phyloP scores from a whole-genome alignment of 192 early-diverging fungal species.

The Coemansia sp. region DNA sequence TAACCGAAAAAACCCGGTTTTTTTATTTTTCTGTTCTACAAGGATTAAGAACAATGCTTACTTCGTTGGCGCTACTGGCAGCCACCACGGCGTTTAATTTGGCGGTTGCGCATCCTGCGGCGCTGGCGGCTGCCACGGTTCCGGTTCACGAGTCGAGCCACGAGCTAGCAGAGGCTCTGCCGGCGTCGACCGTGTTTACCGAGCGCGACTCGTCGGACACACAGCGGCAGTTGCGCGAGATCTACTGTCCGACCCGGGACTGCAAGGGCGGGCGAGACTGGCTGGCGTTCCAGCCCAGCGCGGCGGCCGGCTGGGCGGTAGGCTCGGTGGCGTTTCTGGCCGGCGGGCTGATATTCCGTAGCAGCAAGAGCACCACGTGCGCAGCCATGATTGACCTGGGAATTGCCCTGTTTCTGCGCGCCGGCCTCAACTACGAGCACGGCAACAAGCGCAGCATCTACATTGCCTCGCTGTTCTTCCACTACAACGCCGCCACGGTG shows the following conservation, averaged over 20 bases:
- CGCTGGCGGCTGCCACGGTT: neutral
- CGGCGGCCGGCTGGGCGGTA: conserved; percentile 13
- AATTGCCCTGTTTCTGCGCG: conserved; percentile 22
- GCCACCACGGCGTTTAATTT: neutral
- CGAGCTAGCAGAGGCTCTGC: no score
- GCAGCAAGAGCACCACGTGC: conserved; percentile 4
- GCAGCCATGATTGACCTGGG: conserved; percentile 8
- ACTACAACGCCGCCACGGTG: conserved; percentile 1
- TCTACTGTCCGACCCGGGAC: conserved; percentile 16
- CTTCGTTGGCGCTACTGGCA: neutral
- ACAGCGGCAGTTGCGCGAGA: neutral
- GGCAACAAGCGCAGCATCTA: conserved; percentile 21
- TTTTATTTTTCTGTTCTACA: neutral
- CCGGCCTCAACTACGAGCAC: conserved; percentile 8
- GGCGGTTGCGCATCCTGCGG: neutral
- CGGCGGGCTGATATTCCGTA: neutral
- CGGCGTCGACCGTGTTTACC: neutral
- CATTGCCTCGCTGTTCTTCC: conserved; percentile 29
- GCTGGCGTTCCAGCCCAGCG: conserved; percentile 16
- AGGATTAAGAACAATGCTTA: neutral
- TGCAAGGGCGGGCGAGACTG: conserved; percentile 24
- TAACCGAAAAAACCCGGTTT: no score
- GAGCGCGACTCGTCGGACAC: neutral
- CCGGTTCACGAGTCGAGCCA: no score
- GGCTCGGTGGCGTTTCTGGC: conserved; percentile 11